Percentiles rank a stretch among this genome's conserved stretches.
Evolutionary conservation across 805 yeast species (phyloP).

Genomic region (Lachancea meyersii): DNA sequence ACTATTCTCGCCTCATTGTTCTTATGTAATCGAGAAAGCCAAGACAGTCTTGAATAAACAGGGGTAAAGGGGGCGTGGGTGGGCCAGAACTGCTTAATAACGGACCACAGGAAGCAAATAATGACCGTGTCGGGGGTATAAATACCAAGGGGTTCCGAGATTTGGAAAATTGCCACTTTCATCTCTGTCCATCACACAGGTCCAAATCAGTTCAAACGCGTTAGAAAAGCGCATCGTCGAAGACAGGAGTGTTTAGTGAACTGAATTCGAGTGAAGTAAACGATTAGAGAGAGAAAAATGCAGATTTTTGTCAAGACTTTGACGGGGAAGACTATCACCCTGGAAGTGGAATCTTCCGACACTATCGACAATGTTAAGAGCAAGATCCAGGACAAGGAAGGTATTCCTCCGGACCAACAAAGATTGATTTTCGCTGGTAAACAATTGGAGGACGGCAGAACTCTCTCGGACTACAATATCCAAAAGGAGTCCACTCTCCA

Average conservation of each 20-base stretch:
- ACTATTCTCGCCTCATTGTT: too few relatives aligned
- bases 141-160: slow-evolving; percentile 5
- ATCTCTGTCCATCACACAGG: background rate
- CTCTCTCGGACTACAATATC: slow-evolving; percentile 63
- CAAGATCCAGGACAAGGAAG: slow-evolving; percentile 64
- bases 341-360: slow-evolving; percentile 90
- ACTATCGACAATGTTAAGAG: slow-evolving; percentile 88
- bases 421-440: slow-evolving; percentile 66
- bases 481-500: slow-evolving; percentile 67
- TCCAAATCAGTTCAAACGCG: background rate
- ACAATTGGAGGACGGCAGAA: slow-evolving; percentile 66
- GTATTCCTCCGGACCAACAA: slow-evolving; percentile 67
- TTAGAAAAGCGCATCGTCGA: background rate
- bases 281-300: slow-evolving; percentile 57
- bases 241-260: background rate
- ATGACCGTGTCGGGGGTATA: slow-evolving; percentile 1
- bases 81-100: background rate
- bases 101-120: slow-evolving; percentile 3
- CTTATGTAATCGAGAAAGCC: too few relatives aligned
- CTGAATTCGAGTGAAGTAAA: background rate
- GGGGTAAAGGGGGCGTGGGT: background rate
- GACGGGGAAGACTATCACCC: slow-evolving; percentile 94
- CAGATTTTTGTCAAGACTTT: slow-evolving; percentile 96
- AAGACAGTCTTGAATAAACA: too few relatives aligned
- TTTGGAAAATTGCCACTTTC: slow-evolving; percentile 1